phyloP scores from a whole-genome alignment of 495 filamentous ascomycete species.

The Staphylotrichum longicolle region DNA sequence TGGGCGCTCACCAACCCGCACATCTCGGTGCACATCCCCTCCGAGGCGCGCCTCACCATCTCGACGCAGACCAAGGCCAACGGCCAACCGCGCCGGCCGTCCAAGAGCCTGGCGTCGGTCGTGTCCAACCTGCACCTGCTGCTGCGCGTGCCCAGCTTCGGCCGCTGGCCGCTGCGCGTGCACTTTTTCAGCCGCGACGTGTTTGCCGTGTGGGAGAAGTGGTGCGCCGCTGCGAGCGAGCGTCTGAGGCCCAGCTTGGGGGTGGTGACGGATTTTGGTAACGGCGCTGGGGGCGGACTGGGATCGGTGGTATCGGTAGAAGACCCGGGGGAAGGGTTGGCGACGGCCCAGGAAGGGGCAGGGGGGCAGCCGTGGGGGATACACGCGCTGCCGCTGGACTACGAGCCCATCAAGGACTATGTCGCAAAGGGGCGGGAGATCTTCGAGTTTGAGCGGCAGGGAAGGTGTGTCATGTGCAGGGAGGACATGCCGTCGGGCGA shows the following conservation, averaged over 20 bases:
- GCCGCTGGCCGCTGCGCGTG: slow-evolving; percentile 74
- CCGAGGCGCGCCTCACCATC: slow-evolving; percentile 51
- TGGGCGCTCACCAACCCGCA: slow-evolving; percentile 92
- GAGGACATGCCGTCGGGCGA: slow-evolving; percentile 44
- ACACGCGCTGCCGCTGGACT: slow-evolving; percentile 63
- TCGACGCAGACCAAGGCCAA: slow-evolving; percentile 38
- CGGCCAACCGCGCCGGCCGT: slow-evolving; percentile 51
- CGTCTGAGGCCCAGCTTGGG: slow-evolving; percentile 50
- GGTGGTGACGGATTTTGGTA: slow-evolving; percentile 56
- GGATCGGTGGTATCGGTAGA: not conserved
- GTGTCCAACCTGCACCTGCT: slow-evolving; percentile 76
- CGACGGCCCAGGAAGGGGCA: slow-evolving; percentile 7
- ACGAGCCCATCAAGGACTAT: slow-evolving; percentile 61
- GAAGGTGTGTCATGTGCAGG: slow-evolving; percentile 64
- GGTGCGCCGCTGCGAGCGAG: slow-evolving; percentile 50
- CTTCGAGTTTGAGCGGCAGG: slow-evolving; percentile 57
- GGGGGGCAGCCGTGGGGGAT: slow-evolving; percentile 41
- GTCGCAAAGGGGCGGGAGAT: slow-evolving; percentile 68
- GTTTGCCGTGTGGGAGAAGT: slow-evolving; percentile 62
- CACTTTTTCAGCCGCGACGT: slow-evolving; percentile 77
- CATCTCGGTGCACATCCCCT: slow-evolving; percentile 66
- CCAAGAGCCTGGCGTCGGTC: slow-evolving; percentile 57
- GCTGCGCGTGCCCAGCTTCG: slow-evolving; percentile 72
- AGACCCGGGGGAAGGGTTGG: not conserved
- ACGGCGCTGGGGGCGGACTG: not conserved